These are phyloP conservation scores for Dittrichia graveolens DNA, from an alignment of 129 eudicot species.

Conservation along the genomic window DNA sequence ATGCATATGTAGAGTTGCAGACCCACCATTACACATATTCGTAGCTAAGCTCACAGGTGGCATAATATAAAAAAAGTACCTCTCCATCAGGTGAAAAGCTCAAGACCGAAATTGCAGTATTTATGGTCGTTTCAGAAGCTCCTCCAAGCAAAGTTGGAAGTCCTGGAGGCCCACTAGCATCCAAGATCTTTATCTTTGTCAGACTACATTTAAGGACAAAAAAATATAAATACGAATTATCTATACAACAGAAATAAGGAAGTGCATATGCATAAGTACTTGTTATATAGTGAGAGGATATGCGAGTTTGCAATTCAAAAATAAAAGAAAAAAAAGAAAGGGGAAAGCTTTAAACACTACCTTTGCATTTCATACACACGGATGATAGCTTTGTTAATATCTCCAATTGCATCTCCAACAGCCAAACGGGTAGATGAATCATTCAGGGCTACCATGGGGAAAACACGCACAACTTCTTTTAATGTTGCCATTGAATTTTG, in stretches of 20 bases:
- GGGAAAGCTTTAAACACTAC: constrained; percentile 33
- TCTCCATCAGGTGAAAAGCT: constrained; percentile 99
- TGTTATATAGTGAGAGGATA: neutral
- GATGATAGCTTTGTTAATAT: constrained; percentile 65
- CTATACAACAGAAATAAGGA: constrained; percentile 8
- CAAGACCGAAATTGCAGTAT: constrained; percentile 81
- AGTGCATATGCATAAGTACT: neutral
- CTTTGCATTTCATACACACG: constrained; percentile 93
- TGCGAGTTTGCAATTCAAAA: no score
- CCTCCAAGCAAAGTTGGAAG: constrained; percentile 86
- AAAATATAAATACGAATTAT: constrained; percentile 8
- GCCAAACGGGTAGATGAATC: constrained; percentile 81
- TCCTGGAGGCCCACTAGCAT: constrained; percentile 99
- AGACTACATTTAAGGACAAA: constrained; percentile 50
- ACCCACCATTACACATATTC: no score
- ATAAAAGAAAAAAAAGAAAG: no score
- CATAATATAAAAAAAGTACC: constrained; percentile 44
- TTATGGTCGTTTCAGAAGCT: constrained; percentile 54
- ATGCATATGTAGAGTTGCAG: no score
- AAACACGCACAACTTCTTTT: constrained; percentile 78
- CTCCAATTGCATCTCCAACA: constrained; percentile 94
- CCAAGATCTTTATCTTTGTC: constrained; percentile 79
- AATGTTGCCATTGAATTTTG: constrained; percentile 74
- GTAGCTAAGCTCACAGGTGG: neutral
- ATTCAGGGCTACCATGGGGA: constrained; percentile 90